A percentile compares a stretch with the other conserved stretches of the same genome.
phyloP scores from a whole-genome alignment of 1,139 yeast genomes.

The Wickerhamomyces sp. region DNA sequence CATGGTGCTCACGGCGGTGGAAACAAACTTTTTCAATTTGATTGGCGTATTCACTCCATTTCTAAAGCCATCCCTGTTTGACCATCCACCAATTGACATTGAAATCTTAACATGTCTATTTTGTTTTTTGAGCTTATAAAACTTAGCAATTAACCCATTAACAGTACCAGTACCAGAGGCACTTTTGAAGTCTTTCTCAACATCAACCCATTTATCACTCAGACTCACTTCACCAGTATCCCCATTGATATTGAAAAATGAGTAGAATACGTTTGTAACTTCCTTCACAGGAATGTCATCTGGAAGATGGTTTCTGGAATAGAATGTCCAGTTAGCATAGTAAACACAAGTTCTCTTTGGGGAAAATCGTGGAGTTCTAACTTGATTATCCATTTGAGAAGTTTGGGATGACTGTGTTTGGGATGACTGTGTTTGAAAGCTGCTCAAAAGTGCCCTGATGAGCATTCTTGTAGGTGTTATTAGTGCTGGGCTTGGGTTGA shows the following conservation, averaged over 20 bases:
- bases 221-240: constrained; percentile 48
- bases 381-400: too few species aligned
- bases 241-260: constrained; percentile 60
- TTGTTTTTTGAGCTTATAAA: constrained; percentile 21
- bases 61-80: constrained; percentile 50
- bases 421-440: too few species aligned
- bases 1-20: constrained; percentile 44
- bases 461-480: too few species aligned
- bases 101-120: constrained; percentile 52
- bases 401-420: too few species aligned
- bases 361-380: neutral
- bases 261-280: constrained; percentile 70
- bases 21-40: constrained; percentile 44
- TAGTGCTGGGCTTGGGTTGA: too few species aligned
- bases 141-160: constrained; percentile 16
- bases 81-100: constrained; percentile 90
- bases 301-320: constrained; percentile 55
- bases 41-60: constrained; percentile 35
- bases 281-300: constrained; percentile 53
- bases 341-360: constrained; percentile 31
- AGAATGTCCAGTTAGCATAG: constrained; percentile 71
- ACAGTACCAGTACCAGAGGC: constrained; percentile 1
- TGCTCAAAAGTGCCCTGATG: too few species aligned
- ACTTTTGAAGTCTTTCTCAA: constrained; percentile 36
- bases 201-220: constrained; percentile 69